Base-by-base conservation (phyloP, 2,329 filamentous ascomycete genomes). In the Aspergillus flavus region DNA sequence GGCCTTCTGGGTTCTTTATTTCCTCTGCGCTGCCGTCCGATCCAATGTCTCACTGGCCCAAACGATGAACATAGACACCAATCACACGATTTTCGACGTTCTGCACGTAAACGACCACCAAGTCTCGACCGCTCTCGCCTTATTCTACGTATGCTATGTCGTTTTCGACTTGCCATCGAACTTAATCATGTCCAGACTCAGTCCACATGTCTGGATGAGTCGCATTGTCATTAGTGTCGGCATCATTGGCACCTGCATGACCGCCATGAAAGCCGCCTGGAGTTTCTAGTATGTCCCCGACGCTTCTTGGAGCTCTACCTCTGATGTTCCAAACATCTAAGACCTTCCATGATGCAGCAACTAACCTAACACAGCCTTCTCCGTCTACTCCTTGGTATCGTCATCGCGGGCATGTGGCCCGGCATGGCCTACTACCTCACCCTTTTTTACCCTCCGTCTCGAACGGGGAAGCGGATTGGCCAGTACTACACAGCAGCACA, bases 341-440 rank as follows among this genome's bases (percentile, higher is more conserved):
- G 23, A 23, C 28, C 26, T 28, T 21, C 55, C 16, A 28, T 34
- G 12, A 45, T 9, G 26, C 19, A 34, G 41, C 43, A 32, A 58
- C 60, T 58, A 54, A 62, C 32, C 28, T 50, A 69, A 63, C 59
- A 26, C 28, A 71, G 76, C 69, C 83, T 96, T n/a, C 84, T 97
- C 32, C 89, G 93, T 9, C 89, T 97, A 61, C 84, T 97, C 12
- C 86, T 97, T 7, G 93, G 93, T 55, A 85, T 95, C 16, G 93
- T 96, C 28, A 94, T 94, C 74, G 93, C 93, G 1, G 93, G 93
- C 54, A 93, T 97, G 90, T 97, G 93, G 93, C 93, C 93, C 0
- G 93, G 93, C 57, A 96, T 97, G 93, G 88, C 92, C 11, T 95
- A 95, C 76, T 97, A 96, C 73, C 83, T 97, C 54, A 96, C 93